Evolutionary conservation across 768 basidiomycete genomes (phyloP).

Genomic region (Boletus fagicola): DNA sequence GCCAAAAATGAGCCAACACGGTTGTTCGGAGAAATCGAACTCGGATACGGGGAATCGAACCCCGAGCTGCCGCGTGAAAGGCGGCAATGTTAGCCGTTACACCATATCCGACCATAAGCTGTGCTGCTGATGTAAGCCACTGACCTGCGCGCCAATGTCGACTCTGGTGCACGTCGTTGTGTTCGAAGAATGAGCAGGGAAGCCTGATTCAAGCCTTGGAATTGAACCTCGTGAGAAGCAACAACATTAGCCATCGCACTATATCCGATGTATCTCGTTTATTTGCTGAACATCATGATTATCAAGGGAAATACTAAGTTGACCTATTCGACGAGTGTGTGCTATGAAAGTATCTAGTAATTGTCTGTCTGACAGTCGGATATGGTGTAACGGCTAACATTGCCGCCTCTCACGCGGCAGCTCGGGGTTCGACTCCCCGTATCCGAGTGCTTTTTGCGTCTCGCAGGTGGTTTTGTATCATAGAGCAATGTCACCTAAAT

Average conservation of each 20-base stretch:
- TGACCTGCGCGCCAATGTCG: no score
- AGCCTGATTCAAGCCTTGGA: not conserved
- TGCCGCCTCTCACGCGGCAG: slow-evolving; percentile 58
- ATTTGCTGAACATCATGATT: not conserved
- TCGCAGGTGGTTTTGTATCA: no score
- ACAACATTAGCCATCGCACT: slow-evolving; percentile 65
- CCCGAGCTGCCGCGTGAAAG: slow-evolving; percentile 52
- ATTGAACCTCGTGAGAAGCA: slow-evolving; percentile 48
- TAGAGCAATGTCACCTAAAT: no score
- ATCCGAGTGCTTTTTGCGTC: not conserved
- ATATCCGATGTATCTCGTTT: slow-evolving; percentile 32
- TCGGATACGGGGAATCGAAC: slow-evolving; percentile 12
- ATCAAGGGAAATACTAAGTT: not conserved
- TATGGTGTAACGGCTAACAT: slow-evolving; percentile 71
- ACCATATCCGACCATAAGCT: slow-evolving; percentile 45
- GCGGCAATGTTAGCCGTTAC: slow-evolving; percentile 69
- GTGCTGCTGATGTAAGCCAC: not conserved
- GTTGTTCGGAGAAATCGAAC: not conserved
- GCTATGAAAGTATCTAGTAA: not conserved
- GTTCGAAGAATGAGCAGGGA: not conserved
- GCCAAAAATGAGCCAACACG: not conserved
- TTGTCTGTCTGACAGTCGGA: slow-evolving; percentile 24
- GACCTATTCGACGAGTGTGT: not conserved
- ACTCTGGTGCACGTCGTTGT: not conserved
- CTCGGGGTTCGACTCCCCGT: slow-evolving; percentile 21